These are phyloP conservation scores for Thozetella sp. DNA, from an alignment of 495 filamentous ascomycete species.

Conservation along the genomic window DNA sequence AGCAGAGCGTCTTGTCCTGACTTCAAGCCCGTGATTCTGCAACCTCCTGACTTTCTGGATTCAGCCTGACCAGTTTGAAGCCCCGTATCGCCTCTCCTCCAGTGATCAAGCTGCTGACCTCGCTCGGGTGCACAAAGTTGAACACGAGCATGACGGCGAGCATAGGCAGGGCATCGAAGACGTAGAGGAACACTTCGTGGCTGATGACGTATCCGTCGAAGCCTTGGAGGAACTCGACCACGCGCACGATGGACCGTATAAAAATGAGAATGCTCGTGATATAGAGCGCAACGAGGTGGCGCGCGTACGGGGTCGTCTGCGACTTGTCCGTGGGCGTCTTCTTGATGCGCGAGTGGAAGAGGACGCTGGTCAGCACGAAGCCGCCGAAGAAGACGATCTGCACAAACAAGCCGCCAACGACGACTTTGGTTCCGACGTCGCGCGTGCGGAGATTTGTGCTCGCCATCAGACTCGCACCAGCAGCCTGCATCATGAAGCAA, in stretches of 20 bases:
- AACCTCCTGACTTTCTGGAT: no score
- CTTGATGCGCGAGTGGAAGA: conserved; percentile 29
- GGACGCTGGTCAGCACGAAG: conserved; percentile 44
- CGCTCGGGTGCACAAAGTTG: conserved; percentile 34
- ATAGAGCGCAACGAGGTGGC: conserved; percentile 58
- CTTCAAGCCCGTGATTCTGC: no score
- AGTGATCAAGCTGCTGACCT: conserved; percentile 5
- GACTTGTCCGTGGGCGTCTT: conserved; percentile 24
- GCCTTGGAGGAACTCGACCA: conserved; percentile 62
- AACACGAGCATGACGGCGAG: conserved; percentile 49
- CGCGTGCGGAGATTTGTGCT: conserved; percentile 16
- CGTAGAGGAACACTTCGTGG: conserved; percentile 61
- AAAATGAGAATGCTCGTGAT: conserved; percentile 57
- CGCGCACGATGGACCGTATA: conserved; percentile 59
- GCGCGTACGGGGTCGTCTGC: conserved; percentile 29
- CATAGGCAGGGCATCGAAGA: conserved; percentile 66
- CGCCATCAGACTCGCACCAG: conserved; percentile 31
- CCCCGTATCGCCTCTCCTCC: conserved; percentile 4
- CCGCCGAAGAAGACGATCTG: conserved; percentile 54
- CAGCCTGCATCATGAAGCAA: conserved; percentile 40
- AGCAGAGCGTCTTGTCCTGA: no score
- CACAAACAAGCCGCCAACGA: conserved; percentile 44
- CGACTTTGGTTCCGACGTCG: conserved; percentile 39
- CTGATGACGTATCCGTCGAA: conserved; percentile 47
- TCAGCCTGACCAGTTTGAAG: conserved; percentile 8